These are phyloP conservation scores for Coniochaeta prunicola DNA, from an alignment of 2,329 filamentous ascomycete species.

Conservation along the genomic window DNA sequence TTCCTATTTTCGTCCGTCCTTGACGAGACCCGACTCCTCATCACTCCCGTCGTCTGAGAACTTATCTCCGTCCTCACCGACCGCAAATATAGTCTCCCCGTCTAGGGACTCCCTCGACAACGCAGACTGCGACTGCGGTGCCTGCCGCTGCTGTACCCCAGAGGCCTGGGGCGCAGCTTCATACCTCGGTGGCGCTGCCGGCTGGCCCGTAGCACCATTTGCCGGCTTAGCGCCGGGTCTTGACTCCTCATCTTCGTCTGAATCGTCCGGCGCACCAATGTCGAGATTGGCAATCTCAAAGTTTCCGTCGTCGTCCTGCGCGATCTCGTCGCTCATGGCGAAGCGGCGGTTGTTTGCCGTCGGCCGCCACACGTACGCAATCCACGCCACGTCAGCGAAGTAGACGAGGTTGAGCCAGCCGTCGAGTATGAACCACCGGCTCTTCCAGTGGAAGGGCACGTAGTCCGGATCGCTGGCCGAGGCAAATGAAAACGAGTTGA, in stretches of 20 bases:
- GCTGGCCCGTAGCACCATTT: constrained; percentile 4
- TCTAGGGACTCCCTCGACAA: constrained; percentile 52
- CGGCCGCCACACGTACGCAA: constrained; percentile 93
- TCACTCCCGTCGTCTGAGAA: constrained; percentile 64
- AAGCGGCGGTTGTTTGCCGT: constrained; percentile 96
- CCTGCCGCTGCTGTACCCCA: neutral
- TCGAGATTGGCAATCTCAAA: constrained; percentile 96
- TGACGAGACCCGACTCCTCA: constrained; percentile 53
- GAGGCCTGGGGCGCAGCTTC: neutral
- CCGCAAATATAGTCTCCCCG: constrained; percentile 92
- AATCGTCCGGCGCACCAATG: constrained; percentile 67
- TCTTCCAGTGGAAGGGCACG: constrained; percentile 95
- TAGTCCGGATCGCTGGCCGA: constrained; percentile 80
- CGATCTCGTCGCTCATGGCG: constrained; percentile 98
- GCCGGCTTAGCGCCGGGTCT: constrained; percentile 32
- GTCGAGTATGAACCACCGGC: constrained; percentile 92
- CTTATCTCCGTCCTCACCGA: constrained; percentile 77
- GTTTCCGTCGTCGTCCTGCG: constrained; percentile 90
- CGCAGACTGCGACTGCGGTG: constrained; percentile 23
- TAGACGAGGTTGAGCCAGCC: constrained; percentile 98
- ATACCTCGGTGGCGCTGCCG: neutral
- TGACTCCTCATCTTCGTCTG: constrained; percentile 52
- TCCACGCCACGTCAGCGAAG: constrained; percentile 83
- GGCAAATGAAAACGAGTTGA: constrained; percentile 94
- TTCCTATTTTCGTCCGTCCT: constrained; percentile 29